Evolutionary conservation across 2,329 filamentous ascomycete species (phyloP).

Genomic region (Cladosporium oxysporum): DNA sequence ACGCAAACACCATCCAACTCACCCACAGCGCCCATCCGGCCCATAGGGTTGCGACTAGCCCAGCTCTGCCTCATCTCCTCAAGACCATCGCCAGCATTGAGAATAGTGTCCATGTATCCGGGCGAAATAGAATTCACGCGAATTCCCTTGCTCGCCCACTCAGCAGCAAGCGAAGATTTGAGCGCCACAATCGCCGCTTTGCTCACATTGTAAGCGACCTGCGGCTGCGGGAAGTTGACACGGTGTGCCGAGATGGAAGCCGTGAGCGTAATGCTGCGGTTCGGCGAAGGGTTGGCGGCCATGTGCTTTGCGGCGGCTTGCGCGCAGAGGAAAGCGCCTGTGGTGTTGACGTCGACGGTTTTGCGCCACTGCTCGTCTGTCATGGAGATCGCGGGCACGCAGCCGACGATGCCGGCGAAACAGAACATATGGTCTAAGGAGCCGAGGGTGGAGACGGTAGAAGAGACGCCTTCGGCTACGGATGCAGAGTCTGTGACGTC

Average conservation of each 20-base stretch:
- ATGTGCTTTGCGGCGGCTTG: constrained; percentile 64
- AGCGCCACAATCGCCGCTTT: constrained; percentile 68
- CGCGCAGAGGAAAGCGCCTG: constrained; percentile 68
- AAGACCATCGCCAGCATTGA: constrained; percentile 55
- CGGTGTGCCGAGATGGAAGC: constrained; percentile 68
- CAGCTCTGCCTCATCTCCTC: constrained; percentile 37
- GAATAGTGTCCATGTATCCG: constrained; percentile 75
- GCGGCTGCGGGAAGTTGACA: constrained; percentile 73
- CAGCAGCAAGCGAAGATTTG: constrained; percentile 66
- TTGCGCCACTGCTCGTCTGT: constrained; percentile 60
- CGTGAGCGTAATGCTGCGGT: constrained; percentile 63
- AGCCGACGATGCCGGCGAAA: constrained; percentile 70
- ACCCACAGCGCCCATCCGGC: constrained; percentile 41
- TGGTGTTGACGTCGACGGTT: constrained; percentile 71
- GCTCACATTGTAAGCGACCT: constrained; percentile 70
- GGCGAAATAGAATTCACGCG: constrained; percentile 70
- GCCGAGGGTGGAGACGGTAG: constrained; percentile 46
- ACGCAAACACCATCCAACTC: constrained; percentile 43
- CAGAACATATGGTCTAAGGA: constrained; percentile 59
- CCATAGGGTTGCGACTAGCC: constrained; percentile 41
- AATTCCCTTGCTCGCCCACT: constrained; percentile 73
- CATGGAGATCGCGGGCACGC: constrained; percentile 62
- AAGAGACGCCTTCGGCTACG: constrained; percentile 48
- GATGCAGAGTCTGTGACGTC: constrained; percentile 60
- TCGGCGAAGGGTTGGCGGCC: constrained; percentile 40